Evolutionary conservation across 805 yeast genomes (phyloP), one percentile per base, ranked within the genome.

Genomic region (Sugiyamaella lignohabitans): DNA sequence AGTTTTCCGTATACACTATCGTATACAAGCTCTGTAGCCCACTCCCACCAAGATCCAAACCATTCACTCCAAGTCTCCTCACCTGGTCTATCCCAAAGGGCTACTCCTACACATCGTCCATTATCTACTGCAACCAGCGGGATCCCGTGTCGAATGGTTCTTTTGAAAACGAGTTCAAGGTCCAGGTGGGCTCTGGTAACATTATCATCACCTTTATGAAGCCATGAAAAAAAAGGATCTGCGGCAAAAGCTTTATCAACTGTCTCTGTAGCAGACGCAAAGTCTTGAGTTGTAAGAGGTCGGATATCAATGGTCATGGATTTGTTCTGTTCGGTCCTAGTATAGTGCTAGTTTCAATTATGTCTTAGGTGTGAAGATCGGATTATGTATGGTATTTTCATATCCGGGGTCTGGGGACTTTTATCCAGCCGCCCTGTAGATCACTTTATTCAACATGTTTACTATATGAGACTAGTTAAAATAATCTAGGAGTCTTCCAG

Each of bases 401-500:
- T n/a, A n/a, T n/a, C n/a, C n/a, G n/a, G n/a, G n/a, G n/a, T n/a
- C n/a, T n/a, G n/a, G n/a, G n/a, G n/a, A n/a, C n/a, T n/a, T n/a
- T n/a, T n/a, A n/a, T n/a, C n/a, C n/a, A n/a, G n/a, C n/a, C n/a
- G n/a, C n/a, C n/a, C n/a, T n/a, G n/a, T n/a, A n/a, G n/a, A n/a
- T n/a, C n/a, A n/a, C n/a, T n/a, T n/a, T n/a, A n/a, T n/a, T n/a
- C n/a, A n/a, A n/a, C n/a, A n/a, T n/a, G n/a, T n/a, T n/a, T n/a
- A n/a, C n/a, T n/a, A n/a, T n/a, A n/a, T n/a, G n/a, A n/a, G n/a
- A n/a, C n/a, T n/a, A n/a, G n/a, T n/a, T n/a, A 35, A 18, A 16
- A 18, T 6, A 17, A 21, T 19, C 29, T 10, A 17, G 43, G 43
- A 14, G 22, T 24, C n/a, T 23, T 27, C 43, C 43, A 40, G 32